These are phyloP conservation scores for Xylaria sp. DNA, from an alignment of 2,329 filamentous ascomycete species.

Conservation along the genomic window DNA sequence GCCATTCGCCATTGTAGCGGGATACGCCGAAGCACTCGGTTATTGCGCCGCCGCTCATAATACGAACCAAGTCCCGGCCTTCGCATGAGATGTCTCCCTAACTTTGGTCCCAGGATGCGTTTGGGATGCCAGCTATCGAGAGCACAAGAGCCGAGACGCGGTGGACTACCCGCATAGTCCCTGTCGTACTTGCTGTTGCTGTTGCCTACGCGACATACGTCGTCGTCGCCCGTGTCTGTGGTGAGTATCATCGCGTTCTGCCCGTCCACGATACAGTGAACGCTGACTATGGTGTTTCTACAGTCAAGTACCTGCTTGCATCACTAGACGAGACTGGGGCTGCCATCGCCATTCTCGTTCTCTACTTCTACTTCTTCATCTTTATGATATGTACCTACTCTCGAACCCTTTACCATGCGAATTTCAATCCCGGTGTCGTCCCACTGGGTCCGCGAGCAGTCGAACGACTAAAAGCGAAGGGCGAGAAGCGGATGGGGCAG, in stretches of 20 bases:
- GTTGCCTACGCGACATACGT: conserved; percentile 78
- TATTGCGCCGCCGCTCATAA: conserved; percentile 12
- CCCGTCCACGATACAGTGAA: conserved; percentile 7
- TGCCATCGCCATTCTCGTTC: conserved; percentile 74
- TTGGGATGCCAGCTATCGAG: conserved; percentile 49
- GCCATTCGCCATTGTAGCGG: not conserved
- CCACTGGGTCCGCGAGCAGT: conserved; percentile 65
- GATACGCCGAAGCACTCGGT: conserved; percentile 14
- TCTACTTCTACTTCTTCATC: conserved; percentile 78
- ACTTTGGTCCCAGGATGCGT: conserved; percentile 35
- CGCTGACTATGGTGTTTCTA: conserved; percentile 15
- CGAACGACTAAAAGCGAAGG: conserved; percentile 45
- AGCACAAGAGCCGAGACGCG: conserved; percentile 60
- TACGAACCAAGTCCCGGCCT: not conserved
- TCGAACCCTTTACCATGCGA: conserved; percentile 75
- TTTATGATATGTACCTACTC: conserved; percentile 74
- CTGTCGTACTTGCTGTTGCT: conserved; percentile 71
- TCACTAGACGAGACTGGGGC: conserved; percentile 60
- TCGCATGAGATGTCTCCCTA: not conserved
- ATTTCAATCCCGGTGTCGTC: conserved; percentile 77
- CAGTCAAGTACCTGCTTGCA: conserved; percentile 77
- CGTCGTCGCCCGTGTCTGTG: conserved; percentile 72
- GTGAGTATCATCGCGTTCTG: conserved; percentile 59
- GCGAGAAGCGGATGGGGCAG: conserved; percentile 41
- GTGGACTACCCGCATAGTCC: conserved; percentile 73